These are phyloP conservation scores for Globisporangium splendens DNA, from an alignment of 352 stramenopile species.

Conservation along the genomic window DNA sequence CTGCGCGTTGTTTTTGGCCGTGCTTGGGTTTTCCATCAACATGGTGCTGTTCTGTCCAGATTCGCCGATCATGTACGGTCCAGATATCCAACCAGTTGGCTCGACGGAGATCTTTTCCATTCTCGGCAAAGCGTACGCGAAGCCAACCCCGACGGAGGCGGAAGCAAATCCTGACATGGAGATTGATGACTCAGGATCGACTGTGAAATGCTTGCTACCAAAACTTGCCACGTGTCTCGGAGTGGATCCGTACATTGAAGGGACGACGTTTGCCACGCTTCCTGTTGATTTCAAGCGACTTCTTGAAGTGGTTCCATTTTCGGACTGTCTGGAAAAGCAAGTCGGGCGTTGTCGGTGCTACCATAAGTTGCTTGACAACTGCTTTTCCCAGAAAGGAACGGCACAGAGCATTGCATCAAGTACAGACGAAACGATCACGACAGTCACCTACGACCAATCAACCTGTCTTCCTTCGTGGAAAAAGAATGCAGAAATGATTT, in stretches of 20 bases:
- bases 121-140: constrained; percentile 57
- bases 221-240: no score
- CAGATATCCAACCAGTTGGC: constrained; percentile 35
- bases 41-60: constrained; percentile 78
- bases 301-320: constrained; percentile 16
- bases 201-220: no score
- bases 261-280: no score
- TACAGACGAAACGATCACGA: no score
- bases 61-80: constrained; percentile 69
- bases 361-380: constrained; percentile 38
- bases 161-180: no score
- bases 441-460: no score
- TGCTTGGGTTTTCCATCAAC: constrained; percentile 67
- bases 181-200: no score
- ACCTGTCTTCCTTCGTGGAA: no score
- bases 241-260: no score
- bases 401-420: no score
- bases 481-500: no score
- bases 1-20: constrained; percentile 65
- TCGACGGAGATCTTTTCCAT: constrained; percentile 45
- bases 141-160: constrained; percentile 23
- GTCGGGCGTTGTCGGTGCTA: constrained; percentile 46
- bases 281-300: no score
- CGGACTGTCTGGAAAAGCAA: constrained; percentile 31
- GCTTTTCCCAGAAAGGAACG: constrained; percentile 23